phyloP scores from a whole-genome alignment of 805 yeast species.

The Kodamaea kakaduensis region DNA sequence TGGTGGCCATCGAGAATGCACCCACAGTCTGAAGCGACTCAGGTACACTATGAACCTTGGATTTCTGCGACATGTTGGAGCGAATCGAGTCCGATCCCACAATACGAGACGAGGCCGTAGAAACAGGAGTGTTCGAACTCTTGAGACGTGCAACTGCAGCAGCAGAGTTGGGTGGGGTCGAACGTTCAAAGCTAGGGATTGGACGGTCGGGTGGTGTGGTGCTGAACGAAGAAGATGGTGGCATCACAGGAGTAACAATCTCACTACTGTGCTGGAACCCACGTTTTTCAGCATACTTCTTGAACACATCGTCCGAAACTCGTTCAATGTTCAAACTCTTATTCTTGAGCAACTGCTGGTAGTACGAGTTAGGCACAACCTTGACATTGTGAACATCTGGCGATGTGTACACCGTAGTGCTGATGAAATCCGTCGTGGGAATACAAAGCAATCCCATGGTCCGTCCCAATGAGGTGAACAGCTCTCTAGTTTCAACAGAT shows the following conservation, averaged over 20 bases:
- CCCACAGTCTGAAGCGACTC: slow-evolving; percentile 35
- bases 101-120: slow-evolving; percentile 8
- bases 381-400: slow-evolving; percentile 58
- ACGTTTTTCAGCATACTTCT: slow-evolving; percentile 44
- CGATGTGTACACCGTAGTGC: slow-evolving; percentile 54
- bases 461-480: slow-evolving; percentile 15
- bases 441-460: slow-evolving; percentile 46
- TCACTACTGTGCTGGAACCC: slow-evolving; percentile 38
- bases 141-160: slow-evolving; percentile 8
- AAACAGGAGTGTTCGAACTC: slow-evolving; percentile 10
- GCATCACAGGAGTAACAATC: slow-evolving; percentile 19
- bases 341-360: slow-evolving; percentile 45
- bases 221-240: slow-evolving; percentile 16
- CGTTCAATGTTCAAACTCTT: slow-evolving; percentile 43
- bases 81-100: slow-evolving; percentile 18
- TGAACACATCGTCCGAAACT: slow-evolving; percentile 42
- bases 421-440: slow-evolving; percentile 56
- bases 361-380: slow-evolving; percentile 61
- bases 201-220: slow-evolving; percentile 16
- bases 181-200: slow-evolving; percentile 15
- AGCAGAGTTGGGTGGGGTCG: slow-evolving; percentile 18
- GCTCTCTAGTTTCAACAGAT: slow-evolving; percentile 11
- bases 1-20: slow-evolving; percentile 49
- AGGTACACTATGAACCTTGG: slow-evolving; percentile 24
- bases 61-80: slow-evolving; percentile 29